Conservation (phyloP, 1,139 yeast genomes). For the Taphrina pruni region DNA sequence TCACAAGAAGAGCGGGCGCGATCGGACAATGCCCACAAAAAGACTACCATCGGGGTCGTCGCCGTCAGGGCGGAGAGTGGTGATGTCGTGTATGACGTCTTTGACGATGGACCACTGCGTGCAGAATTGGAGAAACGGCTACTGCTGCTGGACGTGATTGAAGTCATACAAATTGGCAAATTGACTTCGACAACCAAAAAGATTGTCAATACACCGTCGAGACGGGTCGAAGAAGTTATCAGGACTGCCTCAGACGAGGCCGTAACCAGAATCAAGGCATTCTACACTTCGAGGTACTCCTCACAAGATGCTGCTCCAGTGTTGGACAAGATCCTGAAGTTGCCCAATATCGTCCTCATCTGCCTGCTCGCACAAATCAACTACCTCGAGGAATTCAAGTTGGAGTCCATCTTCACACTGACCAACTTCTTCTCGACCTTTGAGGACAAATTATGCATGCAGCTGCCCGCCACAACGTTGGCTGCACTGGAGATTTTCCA, state of each 20-base stretch:
- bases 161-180: conserved; percentile 60
- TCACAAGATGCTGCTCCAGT: conserved; percentile 18
- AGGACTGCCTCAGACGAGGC: conserved; percentile 45
- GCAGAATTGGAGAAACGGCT: conserved; percentile 75
- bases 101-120: conserved; percentile 62
- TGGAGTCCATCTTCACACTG: conserved; percentile 64
- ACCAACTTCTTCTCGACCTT: conserved; percentile 62
- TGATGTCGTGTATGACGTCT: conserved; percentile 71
- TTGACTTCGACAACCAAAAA: conserved; percentile 52
- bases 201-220: conserved; percentile 47
- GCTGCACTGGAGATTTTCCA: conserved; percentile 74
- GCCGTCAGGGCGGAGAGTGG: conserved; percentile 83
- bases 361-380: conserved; percentile 60
- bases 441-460: conserved; percentile 62
- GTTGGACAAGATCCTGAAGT: conserved; percentile 17
- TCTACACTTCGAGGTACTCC: conserved; percentile 36
- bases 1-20: conserved; percentile 17
- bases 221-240: conserved; percentile 38
- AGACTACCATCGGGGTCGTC: conserved; percentile 56
- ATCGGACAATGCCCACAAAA: not conserved
- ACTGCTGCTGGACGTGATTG: conserved; percentile 75
- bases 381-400: conserved; percentile 67
- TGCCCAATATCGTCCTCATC: conserved; percentile 51
- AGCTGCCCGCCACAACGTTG: conserved; percentile 70
- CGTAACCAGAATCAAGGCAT: conserved; percentile 28